These are phyloP conservation scores for Penicillium sp. DNA, from an alignment of 2,329 filamentous ascomycete species.

Conservation along the genomic window DNA sequence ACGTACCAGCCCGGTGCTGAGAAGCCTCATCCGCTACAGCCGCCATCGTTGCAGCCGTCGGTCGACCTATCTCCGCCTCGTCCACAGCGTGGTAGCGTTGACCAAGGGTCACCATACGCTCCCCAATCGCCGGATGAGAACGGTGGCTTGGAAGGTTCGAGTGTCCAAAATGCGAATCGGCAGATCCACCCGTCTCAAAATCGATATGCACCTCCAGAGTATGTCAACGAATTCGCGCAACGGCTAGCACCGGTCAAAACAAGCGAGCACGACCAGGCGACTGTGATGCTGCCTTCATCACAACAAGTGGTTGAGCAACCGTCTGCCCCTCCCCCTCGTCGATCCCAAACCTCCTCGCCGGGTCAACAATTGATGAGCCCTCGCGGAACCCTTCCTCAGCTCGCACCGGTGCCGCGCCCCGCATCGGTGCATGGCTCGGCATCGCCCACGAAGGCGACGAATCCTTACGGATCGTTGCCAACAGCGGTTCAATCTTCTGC, in stretches of 20 bases:
- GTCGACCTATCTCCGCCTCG: conserved; percentile 19
- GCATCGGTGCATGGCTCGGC: conserved; percentile 49
- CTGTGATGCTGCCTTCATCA: conserved; percentile 14
- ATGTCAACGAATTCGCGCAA: conserved; percentile 29
- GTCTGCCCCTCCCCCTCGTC: conserved; percentile 36
- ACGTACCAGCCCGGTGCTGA: conserved; percentile 27
- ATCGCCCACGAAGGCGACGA: conserved; percentile 35
- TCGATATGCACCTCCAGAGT: conserved; percentile 29
- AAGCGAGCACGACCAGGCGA: conserved; percentile 10
- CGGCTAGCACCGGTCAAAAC: conserved; percentile 21
- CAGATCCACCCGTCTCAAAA: conserved; percentile 24
- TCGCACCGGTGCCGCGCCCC: conserved; percentile 47
- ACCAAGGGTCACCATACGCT: conserved; percentile 14
- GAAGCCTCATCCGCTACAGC: conserved; percentile 12
- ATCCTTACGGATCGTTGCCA: conserved; percentile 31
- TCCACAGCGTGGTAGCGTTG: conserved; percentile 17
- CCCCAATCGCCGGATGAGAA: conserved; percentile 7
- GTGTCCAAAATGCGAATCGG: conserved; percentile 11
- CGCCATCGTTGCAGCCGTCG: conserved; percentile 22
- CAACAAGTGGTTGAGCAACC: conserved; percentile 19
- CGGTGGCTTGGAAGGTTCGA: conserved; percentile 5
- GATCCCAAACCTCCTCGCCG: conserved; percentile 56
- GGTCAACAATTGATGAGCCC: conserved; percentile 48
- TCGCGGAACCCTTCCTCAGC: conserved; percentile 35
- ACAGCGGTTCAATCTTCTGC: conserved; percentile 32